These are phyloP conservation scores for Fagopyrum tataricum DNA, from an alignment of 148 eudicot species.

Conservation along the genomic window DNA sequence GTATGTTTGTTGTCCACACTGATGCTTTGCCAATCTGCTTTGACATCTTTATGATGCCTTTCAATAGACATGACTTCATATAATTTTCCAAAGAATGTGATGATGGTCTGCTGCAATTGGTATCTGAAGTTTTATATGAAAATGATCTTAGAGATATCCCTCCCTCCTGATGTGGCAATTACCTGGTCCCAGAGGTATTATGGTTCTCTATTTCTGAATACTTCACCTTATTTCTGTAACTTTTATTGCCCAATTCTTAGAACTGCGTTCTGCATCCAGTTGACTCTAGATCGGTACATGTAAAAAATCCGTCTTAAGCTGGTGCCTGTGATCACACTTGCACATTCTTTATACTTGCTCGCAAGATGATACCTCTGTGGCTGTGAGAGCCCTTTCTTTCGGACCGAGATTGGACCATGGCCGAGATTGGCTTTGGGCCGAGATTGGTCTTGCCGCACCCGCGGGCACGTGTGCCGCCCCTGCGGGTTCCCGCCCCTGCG, in stretches of 20 bases:
- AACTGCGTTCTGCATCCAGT: neutral
- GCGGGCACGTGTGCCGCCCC: no score
- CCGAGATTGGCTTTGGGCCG: slow-evolving; percentile 58
- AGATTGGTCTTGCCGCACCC: no score
- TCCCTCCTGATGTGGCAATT: slow-evolving; percentile 95
- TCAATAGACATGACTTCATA: slow-evolving; percentile 14
- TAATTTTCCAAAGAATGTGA: slow-evolving; percentile 73
- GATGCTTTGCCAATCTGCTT: neutral
- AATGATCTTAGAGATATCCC: slow-evolving; percentile 63
- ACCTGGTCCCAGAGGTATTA: slow-evolving; percentile 74
- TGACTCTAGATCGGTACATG: neutral
- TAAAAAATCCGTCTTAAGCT: neutral
- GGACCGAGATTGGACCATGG: no score
- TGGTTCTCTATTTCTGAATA: neutral
- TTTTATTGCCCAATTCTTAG: neutral
- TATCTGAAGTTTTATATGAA: slow-evolving; percentile 72
- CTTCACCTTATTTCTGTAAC: neutral
- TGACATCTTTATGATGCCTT: neutral
- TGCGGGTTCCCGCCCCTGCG: no score
- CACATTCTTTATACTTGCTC: slow-evolving; percentile 10
- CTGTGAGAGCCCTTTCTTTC: no score
- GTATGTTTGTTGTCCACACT: neutral
- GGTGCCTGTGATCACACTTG: slow-evolving; percentile 1
- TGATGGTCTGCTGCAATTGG: slow-evolving; percentile 64
- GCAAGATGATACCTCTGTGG: slow-evolving; percentile 65